Evolutionary conservation across 1,284 basidiomycete genomes (phyloP).

Genomic region (Melampsora americana): DNA sequence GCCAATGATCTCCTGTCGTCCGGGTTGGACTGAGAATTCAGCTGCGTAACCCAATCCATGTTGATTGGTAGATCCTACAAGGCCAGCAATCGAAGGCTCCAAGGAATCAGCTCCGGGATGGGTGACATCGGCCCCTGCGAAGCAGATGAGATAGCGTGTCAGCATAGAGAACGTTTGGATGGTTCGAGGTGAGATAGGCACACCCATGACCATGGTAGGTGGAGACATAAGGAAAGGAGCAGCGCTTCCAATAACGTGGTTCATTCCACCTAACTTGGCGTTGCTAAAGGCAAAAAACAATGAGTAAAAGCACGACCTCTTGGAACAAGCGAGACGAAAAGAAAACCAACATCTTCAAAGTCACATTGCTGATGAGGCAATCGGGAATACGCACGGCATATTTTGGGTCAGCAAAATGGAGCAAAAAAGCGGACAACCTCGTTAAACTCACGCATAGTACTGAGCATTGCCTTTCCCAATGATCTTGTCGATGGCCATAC

Average conservation of each 20-base stretch:
- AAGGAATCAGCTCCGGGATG: conserved; percentile 46
- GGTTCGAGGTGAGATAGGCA: background rate
- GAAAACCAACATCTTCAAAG: conserved; percentile 35
- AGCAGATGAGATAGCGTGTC: background rate
- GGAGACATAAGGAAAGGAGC: conserved; percentile 24
- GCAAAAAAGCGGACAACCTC: too few relatives aligned
- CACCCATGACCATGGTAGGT: conserved; percentile 40
- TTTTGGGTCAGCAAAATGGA: background rate
- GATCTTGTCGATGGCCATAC: conserved; percentile 32
- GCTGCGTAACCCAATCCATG: conserved; percentile 54
- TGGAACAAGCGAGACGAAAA: background rate
- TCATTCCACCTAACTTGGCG: conserved; percentile 41
- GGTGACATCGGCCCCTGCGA: conserved; percentile 40
- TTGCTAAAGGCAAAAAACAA: conserved; percentile 13
- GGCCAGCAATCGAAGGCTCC: conserved; percentile 58
- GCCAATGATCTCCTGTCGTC: conserved; percentile 54
- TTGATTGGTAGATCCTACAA: conserved; percentile 56
- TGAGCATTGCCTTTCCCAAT: conserved; percentile 31
- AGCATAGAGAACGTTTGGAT: background rate
- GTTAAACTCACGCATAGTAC: conserved; percentile 36
- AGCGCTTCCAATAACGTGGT: conserved; percentile 13
- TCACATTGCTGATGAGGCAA: conserved; percentile 19
- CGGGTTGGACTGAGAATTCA: conserved; percentile 56
- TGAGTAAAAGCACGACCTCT: background rate
- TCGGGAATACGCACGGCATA: conserved; percentile 1